Evolutionary conservation across 2,329 filamentous ascomycete species (phyloP), one percentile per base, ranked within the genome.

Genomic region (Corynespora cassiicola): DNA sequence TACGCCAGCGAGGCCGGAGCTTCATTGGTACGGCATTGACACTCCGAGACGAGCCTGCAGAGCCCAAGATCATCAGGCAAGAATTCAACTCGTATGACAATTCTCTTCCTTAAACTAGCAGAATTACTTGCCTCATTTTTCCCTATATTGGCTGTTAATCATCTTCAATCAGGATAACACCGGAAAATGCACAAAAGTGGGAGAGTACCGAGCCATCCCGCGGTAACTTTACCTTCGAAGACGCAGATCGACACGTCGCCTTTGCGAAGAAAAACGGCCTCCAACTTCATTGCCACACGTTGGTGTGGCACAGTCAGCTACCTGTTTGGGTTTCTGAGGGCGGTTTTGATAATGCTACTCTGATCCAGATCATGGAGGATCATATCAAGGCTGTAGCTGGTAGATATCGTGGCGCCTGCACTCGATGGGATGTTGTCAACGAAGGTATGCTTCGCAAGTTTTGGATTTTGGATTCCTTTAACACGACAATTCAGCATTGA

Each of bases 291-390:
- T 73, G 71, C 59, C 70, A 73, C 45, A 71, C 51, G 7, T 53
- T 72, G 5, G 67, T 73, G 3, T 74, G 71, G 71, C 61, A 72
- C 50, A 63, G 53, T 24, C 69, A 72, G 31, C 54, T 72, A 10
- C 69, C 70, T 1, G 41, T 36, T 10, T 74, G 70, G 70, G 65
- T 72, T 5, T 59, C 56, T 1, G 47, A 52, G 7, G 67, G 68
- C 23, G 56, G 57, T 6, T 65, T 65, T 23, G 59, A 69, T 47
- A 72, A 73, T 45, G 60, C 63, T 5, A 72, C 69, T 2, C 50
- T 73, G 5, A 68, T 71, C 31, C 41, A 55, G 19, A 65, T 73
- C 37, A 65, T 73, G 61, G 54, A 66, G 45, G 65, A 71, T 40
- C 71, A 74, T 49, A 70, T 73, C 51, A 66, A 66, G 26, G 63